phyloP scores from a whole-genome alignment of 768 basidiomycete genomes.

The Trichaptum fuscoviolaceum region DNA sequence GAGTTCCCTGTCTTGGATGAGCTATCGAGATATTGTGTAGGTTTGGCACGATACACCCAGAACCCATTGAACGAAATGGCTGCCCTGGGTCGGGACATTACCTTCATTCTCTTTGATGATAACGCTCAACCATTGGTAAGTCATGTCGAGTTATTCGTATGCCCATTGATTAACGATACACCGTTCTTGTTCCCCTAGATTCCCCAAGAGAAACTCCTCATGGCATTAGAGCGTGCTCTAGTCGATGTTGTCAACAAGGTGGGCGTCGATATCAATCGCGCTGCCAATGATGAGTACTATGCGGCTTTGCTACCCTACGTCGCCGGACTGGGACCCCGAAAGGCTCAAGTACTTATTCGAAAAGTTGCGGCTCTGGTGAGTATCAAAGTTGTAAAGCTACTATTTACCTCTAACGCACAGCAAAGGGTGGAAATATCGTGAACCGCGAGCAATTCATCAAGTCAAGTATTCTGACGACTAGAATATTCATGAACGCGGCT shows the following conservation, averaged over 20 bases:
- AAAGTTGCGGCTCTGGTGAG: conserved; percentile 73
- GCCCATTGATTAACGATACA: conserved; percentile 8
- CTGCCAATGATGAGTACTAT: conserved; percentile 84
- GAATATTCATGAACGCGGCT: conserved; percentile 90
- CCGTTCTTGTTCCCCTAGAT: conserved; percentile 46
- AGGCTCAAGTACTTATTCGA: conserved; percentile 78
- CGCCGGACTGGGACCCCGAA: conserved; percentile 91
- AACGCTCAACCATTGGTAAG: conserved; percentile 82
- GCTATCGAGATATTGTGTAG: conserved; percentile 88
- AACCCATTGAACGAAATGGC: conserved; percentile 94
- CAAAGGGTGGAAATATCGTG: conserved; percentile 78
- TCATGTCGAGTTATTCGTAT: conserved; percentile 9
- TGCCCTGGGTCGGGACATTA: conserved; percentile 79
- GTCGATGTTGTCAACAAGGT: conserved; percentile 90
- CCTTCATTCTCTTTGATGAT: conserved; percentile 78
- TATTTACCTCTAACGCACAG: conserved; percentile 7
- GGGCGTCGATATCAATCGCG: conserved; percentile 95
- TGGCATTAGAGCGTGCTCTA: conserved; percentile 77
- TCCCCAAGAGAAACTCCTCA: conserved; percentile 76
- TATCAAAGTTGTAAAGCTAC: conserved; percentile 13
- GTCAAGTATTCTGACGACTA: conserved; percentile 70
- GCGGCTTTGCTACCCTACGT: conserved; percentile 85
- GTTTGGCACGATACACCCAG: conserved; percentile 88
- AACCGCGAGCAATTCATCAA: conserved; percentile 90
- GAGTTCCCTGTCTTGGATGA: conserved; percentile 78